Conservation (phyloP, 2,329 filamentous ascomycete species). For the Uncinocarpus reesii region DNA sequence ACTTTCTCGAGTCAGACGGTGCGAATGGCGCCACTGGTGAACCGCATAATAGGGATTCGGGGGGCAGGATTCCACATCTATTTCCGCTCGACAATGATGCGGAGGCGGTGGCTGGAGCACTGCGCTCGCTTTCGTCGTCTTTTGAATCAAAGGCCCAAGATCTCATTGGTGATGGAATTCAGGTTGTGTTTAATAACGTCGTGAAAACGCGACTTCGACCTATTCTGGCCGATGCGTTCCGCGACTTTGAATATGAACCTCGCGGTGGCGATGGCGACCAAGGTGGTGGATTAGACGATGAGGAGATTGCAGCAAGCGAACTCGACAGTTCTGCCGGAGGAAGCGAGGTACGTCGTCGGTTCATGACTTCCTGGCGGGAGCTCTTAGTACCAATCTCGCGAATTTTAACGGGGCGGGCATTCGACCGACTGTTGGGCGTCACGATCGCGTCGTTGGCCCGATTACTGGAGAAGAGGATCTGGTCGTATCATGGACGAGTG, state of each 20-base stretch:
- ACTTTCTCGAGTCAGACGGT: constrained; percentile 43
- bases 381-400: constrained; percentile 77
- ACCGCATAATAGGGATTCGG: constrained; percentile 22
- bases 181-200: constrained; percentile 78
- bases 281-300: constrained; percentile 21
- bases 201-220: constrained; percentile 75
- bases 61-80: constrained; percentile 45
- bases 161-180: constrained; percentile 70
- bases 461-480: constrained; percentile 77
- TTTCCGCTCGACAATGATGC: constrained; percentile 77
- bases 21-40: constrained; percentile 32
- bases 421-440: constrained; percentile 61
- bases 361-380: constrained; percentile 74
- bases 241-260: constrained; percentile 76
- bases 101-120: constrained; percentile 54
- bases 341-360: constrained; percentile 66
- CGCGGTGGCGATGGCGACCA: constrained; percentile 44
- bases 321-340: constrained; percentile 30
- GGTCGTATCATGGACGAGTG: constrained; percentile 65
- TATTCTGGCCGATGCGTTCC: constrained; percentile 77
- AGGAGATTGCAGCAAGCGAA: constrained; percentile 26
- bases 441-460: constrained; percentile 65
- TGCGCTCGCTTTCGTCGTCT: constrained; percentile 57
- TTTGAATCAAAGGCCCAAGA: constrained; percentile 73
- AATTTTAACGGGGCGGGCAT: constrained; percentile 68